Evolutionary conservation across 2,329 filamentous ascomycete species (phyloP), one percentile per base, ranked within the genome.

Genomic region (Arthrobotrys sphaeroides): DNA sequence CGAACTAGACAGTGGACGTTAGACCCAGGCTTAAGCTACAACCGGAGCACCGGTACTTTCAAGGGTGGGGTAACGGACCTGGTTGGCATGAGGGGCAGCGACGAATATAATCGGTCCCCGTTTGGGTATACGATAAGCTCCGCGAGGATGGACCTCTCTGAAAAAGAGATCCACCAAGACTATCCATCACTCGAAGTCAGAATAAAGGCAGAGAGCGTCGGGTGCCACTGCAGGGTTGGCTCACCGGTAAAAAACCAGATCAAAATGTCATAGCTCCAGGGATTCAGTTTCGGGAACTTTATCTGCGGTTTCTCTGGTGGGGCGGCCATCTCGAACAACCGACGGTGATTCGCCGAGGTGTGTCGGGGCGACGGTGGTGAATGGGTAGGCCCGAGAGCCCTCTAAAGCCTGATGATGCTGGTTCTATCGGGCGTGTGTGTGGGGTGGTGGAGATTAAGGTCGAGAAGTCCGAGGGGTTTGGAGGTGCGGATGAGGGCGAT

Each of bases 161-260:
- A 99, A 99, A 88, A 99, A 99, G 79, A 97, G 89, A 83, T 99
- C 95, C 78, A 96, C 90, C 61, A 98, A 86, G 78, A 98, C 79
- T 80, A 67, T 64, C 9, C 28, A 16, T 36, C 18, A n/a, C 45
- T 31, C 26, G 1, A 59, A 26, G 53, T 75, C 45, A 75, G 70
- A 22, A 57, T 45, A 31, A 16, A 22, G 16, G 33, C 16, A 38
- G 36, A 36, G n/a, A 12, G 12, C 22, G 31, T 28, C 16, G 1
- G 12, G 38, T 22, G n/a, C n/a, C 16, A 49, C 51, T 7, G 16
- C 0, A 16, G 42, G 42, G 38, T n/a, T 53, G 49, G 24, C 64
- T 55, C 26, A 75, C 72, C 72, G 16, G 72, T 75, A 57, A 75
- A 75, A 64, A 75, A 75, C 72, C 72, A 75, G 57, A 75, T 75